Evolutionary conservation across 371 early-diverging fungal genomes (phyloP), one percentile per base, ranked within the genome.

Genomic region (Saksenaea vasiformis): DNA sequence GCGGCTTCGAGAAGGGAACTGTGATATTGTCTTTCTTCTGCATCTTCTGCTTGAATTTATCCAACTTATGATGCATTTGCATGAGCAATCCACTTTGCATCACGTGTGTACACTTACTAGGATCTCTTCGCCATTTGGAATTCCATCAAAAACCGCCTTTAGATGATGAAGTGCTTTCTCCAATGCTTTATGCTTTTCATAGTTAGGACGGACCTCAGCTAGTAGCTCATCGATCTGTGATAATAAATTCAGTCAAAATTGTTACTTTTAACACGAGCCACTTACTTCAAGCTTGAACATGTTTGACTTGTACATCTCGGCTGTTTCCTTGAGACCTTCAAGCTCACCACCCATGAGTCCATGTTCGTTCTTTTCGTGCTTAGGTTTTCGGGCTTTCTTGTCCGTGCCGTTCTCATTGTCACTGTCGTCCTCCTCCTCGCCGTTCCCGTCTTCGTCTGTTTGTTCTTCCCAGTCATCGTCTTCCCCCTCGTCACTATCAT

Each of bases 271-370:
- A 22, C 0, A 19, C 22, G 24, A 47, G 22, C 24, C 9, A 28
- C 66, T 36, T 70, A 82, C 83, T 86, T 96, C 94, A 54, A 96
- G 77, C 72, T 91, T 93, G 80, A 96, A 95, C 53, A 97, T 84
- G 73, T 96, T 96, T 26, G 94, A 92, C 62, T 94, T 93, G 80
- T 89, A 94, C 51, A 95, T 76, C 57, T 93, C 90, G 3, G 90
- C 82, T 0, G 93, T 90, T 55, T 95, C 91, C 71, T 88, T 90
- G 56, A 95, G 73, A 38, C 86, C 88, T 68, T 91, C 91, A 31
- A 96, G 84, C 77, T 97, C 98, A n/a, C 92, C 92, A 55, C 90
- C 87, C 5, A 92, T 91, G 26, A 82, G 69, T 59, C 73, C 75
- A 14, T 69, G 69, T 57, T 75, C 75, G 11, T 69, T 71, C 27